Evolutionary conservation across 345 rosid species (phyloP).

Genomic region (Iberis pinnata): DNA sequence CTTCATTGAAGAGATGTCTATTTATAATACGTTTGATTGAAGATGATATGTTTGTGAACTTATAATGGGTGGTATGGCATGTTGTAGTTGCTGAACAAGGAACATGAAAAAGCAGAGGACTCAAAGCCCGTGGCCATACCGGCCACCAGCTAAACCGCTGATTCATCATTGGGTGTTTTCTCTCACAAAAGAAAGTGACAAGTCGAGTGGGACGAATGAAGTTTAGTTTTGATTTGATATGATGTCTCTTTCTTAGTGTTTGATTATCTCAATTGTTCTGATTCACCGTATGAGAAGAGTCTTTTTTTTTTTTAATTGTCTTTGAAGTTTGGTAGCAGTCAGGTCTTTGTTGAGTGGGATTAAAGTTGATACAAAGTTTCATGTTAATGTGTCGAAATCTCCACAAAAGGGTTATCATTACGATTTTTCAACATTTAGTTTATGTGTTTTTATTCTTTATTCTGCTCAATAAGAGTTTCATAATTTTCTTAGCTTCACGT

Average conservation of each 20-base stretch:
- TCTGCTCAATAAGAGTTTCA: too few species aligned
- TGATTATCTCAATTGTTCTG: too few species aligned
- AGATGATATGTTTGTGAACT: neutral
- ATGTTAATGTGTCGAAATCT: constrained; percentile 28
- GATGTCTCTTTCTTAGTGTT: too few species aligned
- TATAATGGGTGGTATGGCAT: neutral
- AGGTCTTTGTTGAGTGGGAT: too few species aligned
- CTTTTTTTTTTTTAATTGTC: neutral
- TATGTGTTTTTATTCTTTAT: too few species aligned
- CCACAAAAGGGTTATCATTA: constrained; percentile 5
- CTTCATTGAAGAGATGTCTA: neutral
- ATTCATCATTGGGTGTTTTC: constrained; percentile 23
- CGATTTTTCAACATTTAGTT: too few species aligned
- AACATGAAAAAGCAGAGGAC: constrained; percentile 84
- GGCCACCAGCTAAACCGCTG: constrained; percentile 23
- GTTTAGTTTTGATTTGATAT: too few species aligned
- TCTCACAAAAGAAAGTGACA: neutral
- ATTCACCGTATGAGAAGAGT: constrained; percentile 18
- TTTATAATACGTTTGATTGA: neutral
- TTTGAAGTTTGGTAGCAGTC: too few species aligned
- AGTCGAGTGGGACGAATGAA: neutral
- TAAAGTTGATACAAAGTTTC: constrained; percentile 16
- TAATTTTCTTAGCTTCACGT: too few species aligned
- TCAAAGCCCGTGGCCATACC: constrained; percentile 54
- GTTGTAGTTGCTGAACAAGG: constrained; percentile 75